Evolutionary conservation across 768 basidiomycete genomes (phyloP).

Genomic region (Steccherinum ochraceum): DNA sequence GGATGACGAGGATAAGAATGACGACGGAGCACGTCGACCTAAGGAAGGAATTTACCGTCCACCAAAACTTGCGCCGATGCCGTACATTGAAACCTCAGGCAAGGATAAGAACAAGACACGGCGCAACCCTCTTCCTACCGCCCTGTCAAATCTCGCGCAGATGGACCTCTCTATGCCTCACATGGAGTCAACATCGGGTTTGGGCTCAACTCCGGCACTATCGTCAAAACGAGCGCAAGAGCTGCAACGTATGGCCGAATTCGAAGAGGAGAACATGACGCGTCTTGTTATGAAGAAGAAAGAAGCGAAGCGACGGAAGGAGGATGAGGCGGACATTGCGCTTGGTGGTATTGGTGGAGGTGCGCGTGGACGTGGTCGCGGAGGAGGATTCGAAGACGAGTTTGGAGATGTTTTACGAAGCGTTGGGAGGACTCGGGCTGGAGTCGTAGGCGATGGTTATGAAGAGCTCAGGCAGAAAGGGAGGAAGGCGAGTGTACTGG

Average conservation of each 20-base stretch:
- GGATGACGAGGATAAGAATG: slow-evolving; percentile 26
- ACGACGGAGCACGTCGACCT: slow-evolving; percentile 12
- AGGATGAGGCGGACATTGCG: slow-evolving; percentile 85
- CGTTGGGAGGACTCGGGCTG: slow-evolving; percentile 38
- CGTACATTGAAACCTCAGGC: slow-evolving; percentile 61
- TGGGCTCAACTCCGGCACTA: slow-evolving; percentile 55
- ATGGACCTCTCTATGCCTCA: slow-evolving; percentile 58
- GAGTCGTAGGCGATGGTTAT: slow-evolving; percentile 63
- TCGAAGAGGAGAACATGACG: slow-evolving; percentile 93
- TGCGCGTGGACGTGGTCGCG: slow-evolving; percentile 48
- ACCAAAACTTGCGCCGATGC: slow-evolving; percentile 84
- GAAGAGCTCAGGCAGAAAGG: slow-evolving; percentile 69
- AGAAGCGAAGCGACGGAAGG: slow-evolving; percentile 60
- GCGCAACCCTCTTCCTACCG: slow-evolving; percentile 54
- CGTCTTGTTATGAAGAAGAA: slow-evolving; percentile 88
- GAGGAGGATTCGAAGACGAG: slow-evolving; percentile 73
- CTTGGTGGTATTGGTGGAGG: slow-evolving; percentile 59
- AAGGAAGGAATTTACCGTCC: slow-evolving; percentile 69
- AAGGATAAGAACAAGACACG: slow-evolving; percentile 39
- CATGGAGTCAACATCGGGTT: slow-evolving; percentile 64
- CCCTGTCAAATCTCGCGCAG: slow-evolving; percentile 47
- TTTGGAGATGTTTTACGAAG: slow-evolving; percentile 74
- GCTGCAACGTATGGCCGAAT: slow-evolving; percentile 74
- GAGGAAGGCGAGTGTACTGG: slow-evolving; percentile 55
- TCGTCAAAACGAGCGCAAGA: slow-evolving; percentile 70